phyloP scores from a whole-genome alignment of 768 basidiomycete species.

The Russula griseocarnosa region DNA sequence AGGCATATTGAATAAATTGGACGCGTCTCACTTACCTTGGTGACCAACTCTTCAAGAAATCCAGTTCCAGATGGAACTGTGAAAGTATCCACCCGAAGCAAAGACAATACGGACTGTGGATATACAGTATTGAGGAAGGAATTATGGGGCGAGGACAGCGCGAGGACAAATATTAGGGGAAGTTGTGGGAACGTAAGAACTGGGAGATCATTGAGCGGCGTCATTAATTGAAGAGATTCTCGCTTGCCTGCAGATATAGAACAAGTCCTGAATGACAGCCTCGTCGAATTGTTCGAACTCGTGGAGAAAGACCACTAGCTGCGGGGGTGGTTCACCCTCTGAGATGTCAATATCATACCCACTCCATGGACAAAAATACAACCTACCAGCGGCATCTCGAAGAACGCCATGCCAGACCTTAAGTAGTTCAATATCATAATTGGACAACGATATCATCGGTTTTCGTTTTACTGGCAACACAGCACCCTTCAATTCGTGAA shows the following conservation, averaged over 20 bases:
- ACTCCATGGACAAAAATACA: neutral
- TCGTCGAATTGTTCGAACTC: conserved; percentile 73
- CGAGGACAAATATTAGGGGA: conserved; percentile 62
- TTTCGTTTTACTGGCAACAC: conserved; percentile 44
- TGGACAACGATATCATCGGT: conserved; percentile 49
- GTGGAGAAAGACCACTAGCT: conserved; percentile 59
- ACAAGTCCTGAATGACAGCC: conserved; percentile 58
- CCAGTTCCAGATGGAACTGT: conserved; percentile 46
- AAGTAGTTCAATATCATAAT: conserved; percentile 58
- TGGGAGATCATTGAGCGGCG: conserved; percentile 32
- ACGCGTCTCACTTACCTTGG: conserved; percentile 42
- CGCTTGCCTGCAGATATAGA: conserved; percentile 64
- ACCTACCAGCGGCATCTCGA: conserved; percentile 29
- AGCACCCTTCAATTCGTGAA: neutral
- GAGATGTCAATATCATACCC: conserved; percentile 21
- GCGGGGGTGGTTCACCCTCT: conserved; percentile 31
- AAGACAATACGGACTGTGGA: conserved; percentile 53
- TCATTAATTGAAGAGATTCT: neutral
- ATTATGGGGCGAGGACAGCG: conserved; percentile 52
- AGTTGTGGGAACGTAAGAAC: conserved; percentile 51
- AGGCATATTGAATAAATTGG: neutral
- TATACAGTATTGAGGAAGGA: conserved; percentile 57
- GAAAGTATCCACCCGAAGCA: conserved; percentile 52
- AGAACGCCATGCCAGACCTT: conserved; percentile 54
- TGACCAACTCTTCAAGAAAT: conserved; percentile 52